Conservation (phyloP, 2,329 filamentous ascomycete species). For the Botryotinia globosa region DNA sequence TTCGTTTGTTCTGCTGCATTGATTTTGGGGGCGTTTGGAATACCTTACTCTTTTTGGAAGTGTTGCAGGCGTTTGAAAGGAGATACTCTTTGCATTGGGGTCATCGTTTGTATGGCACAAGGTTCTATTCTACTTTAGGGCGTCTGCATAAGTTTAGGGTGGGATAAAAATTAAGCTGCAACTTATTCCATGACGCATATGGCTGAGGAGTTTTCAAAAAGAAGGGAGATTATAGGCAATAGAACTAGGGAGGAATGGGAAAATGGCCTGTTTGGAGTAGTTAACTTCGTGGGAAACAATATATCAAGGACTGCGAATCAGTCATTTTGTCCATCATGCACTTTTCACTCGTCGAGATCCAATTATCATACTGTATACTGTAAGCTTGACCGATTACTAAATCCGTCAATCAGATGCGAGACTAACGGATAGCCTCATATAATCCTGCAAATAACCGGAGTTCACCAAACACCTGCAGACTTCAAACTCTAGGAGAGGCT, state of each 20-base stretch:
- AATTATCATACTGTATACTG: neutral
- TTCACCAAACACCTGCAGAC: conserved; percentile 3
- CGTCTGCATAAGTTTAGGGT: neutral
- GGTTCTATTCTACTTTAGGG: neutral
- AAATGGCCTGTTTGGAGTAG: neutral
- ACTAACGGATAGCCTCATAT: conserved; percentile 2
- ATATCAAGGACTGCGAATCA: neutral
- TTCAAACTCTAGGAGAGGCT: conserved; percentile 2
- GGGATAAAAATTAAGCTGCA: neutral
- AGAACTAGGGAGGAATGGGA: neutral
- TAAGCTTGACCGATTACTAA: conserved; percentile 10
- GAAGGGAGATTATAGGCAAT: neutral
- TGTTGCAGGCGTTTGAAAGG: neutral
- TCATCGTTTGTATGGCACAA: neutral
- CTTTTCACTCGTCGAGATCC: neutral
- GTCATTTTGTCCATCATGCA: neutral
- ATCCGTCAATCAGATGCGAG: neutral
- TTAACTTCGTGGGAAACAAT: neutral
- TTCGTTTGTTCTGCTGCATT: conserved; percentile 2
- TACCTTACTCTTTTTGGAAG: conserved; percentile 4
- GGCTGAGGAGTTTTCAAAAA: neutral
- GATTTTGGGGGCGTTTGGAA: neutral
- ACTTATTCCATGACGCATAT: neutral
- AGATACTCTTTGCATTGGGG: neutral
- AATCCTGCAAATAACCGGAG: neutral